Conservation (phyloP, 2,329 filamentous ascomycete species). For the Neonectria ditissima region DNA sequence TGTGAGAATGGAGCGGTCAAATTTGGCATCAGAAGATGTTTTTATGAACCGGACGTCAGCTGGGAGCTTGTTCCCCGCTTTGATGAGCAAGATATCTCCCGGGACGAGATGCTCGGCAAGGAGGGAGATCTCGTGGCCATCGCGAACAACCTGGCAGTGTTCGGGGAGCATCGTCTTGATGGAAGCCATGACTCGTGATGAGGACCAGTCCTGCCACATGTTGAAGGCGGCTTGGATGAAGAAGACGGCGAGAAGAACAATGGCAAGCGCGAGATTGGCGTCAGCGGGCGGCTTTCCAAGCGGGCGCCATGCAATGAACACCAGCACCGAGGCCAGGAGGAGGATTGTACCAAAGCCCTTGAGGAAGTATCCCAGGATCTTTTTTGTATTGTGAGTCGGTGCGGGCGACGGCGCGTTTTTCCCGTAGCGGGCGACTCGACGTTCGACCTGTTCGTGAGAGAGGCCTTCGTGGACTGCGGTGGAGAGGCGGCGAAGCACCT, state of each 20-base stretch:
- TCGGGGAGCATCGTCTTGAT: conserved; percentile 86
- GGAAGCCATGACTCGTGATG: conserved; percentile 80
- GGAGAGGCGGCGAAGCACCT: conserved; percentile 31
- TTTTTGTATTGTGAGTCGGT: conserved; percentile 44
- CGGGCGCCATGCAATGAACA: conserved; percentile 82
- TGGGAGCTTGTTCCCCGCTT: conserved; percentile 78
- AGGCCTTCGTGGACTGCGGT: conserved; percentile 30
- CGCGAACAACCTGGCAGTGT: conserved; percentile 73
- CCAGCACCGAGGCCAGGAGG: conserved; percentile 74
- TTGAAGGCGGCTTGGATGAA: conserved; percentile 77
- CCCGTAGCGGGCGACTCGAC: conserved; percentile 30
- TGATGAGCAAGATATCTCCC: conserved; percentile 76
- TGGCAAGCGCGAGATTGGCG: conserved; percentile 79
- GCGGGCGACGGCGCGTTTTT: conserved; percentile 36
- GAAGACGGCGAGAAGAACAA: conserved; percentile 78
- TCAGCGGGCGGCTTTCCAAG: conserved; percentile 76
- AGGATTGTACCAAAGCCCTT: conserved; percentile 81
- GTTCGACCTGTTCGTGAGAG: conserved; percentile 28
- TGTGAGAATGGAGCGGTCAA: conserved; percentile 78
- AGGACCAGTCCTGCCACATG: conserved; percentile 80
- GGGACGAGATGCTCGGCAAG: conserved; percentile 74
- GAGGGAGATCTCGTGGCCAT: conserved; percentile 63
- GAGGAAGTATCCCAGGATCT: conserved; percentile 78
- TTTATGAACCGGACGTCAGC: conserved; percentile 79
- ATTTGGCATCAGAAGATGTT: conserved; percentile 75